A percentile compares a stretch with the other conserved stretches of the same genome.
Conservation (phyloP, 1,139 yeast species). For the Debaryomyces sp. region DNA sequence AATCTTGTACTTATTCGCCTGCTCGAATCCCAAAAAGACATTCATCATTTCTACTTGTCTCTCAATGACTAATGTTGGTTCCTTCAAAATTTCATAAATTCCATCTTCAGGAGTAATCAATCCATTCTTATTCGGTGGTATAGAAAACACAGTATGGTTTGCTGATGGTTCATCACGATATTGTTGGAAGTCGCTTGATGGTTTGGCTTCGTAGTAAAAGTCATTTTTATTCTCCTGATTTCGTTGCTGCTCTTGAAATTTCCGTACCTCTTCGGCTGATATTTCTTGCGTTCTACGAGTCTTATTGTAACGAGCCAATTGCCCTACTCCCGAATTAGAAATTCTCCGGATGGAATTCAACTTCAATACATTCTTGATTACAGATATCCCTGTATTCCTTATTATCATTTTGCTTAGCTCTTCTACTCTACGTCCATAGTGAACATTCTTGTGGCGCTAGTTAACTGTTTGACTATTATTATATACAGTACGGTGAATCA, state of each 20-base stretch:
- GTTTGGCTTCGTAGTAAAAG: slow-evolving; percentile 34
- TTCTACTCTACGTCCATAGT: background rate
- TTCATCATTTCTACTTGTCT: slow-evolving; percentile 88
- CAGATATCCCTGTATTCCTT: background rate
- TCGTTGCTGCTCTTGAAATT: slow-evolving; percentile 20
- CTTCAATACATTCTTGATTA: background rate
- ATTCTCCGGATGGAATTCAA: background rate
- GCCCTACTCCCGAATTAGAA: background rate
- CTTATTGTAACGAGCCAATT: slow-evolving; percentile 15
- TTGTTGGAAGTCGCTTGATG: slow-evolving; percentile 24
- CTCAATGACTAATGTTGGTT: slow-evolving; percentile 85
- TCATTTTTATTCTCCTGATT: slow-evolving; percentile 18
- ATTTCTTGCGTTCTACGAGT: slow-evolving; percentile 40
- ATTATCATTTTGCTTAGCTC: slow-evolving; percentile 1
- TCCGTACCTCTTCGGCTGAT: slow-evolving; percentile 39
- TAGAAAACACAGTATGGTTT: slow-evolving; percentile 31
- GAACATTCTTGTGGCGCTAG: background rate
- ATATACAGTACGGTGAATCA: background rate
- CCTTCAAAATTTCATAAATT: slow-evolving; percentile 57
- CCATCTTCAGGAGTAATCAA: slow-evolving; percentile 57
- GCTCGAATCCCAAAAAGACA: slow-evolving; percentile 85
- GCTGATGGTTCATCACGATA: slow-evolving; percentile 25
- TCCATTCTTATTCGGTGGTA: slow-evolving; percentile 49
- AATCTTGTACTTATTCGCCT: slow-evolving; percentile 77
- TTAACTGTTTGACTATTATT: background rate